These are phyloP conservation scores for Colletotrichum caudatum DNA, from an alignment of 2,329 filamentous ascomycete species.

Conservation along the genomic window DNA sequence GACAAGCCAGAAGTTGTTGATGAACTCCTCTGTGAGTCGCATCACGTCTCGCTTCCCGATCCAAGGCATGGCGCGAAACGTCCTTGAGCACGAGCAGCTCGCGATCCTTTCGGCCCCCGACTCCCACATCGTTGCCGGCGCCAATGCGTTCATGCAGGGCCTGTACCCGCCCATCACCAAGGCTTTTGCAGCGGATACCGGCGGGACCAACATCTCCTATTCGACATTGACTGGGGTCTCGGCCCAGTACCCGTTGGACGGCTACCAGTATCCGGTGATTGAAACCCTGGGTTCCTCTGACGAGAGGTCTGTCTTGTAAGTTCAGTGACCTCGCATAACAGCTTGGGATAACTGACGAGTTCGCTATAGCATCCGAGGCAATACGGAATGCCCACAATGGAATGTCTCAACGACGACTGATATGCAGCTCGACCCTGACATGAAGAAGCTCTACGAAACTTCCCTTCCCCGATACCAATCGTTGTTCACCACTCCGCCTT, in stretches of 20 bases:
- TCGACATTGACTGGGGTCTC: slow-evolving; percentile 63
- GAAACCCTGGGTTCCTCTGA: slow-evolving; percentile 62
- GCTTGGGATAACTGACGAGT: neutral
- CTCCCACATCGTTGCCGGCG: slow-evolving; percentile 71
- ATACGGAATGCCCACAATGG: slow-evolving; percentile 55
- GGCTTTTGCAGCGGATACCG: slow-evolving; percentile 53
- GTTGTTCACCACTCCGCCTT: slow-evolving; percentile 53
- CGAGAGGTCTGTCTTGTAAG: slow-evolving; percentile 60
- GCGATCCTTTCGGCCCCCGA: slow-evolving; percentile 56
- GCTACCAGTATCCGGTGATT: slow-evolving; percentile 84
- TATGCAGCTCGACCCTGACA: slow-evolving; percentile 45
- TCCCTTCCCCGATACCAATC: slow-evolving; percentile 56
- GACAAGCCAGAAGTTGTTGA: slow-evolving; percentile 43
- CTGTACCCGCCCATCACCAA: slow-evolving; percentile 79
- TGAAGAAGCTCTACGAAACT: slow-evolving; percentile 46
- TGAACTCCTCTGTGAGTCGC: slow-evolving; percentile 44
- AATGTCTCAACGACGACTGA: slow-evolving; percentile 47
- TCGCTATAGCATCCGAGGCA: slow-evolving; percentile 53
- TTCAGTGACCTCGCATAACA: neutral
- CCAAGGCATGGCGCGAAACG: slow-evolving; percentile 54
- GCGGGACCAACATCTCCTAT: slow-evolving; percentile 45
- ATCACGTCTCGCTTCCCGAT: slow-evolving; percentile 55
- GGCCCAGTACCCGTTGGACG: slow-evolving; percentile 75
- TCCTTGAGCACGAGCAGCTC: slow-evolving; percentile 64
- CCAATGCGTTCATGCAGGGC: slow-evolving; percentile 83